A percentile compares a stretch with the other conserved stretches of the same genome.
Evolutionary conservation across 2,329 filamentous ascomycete species (phyloP).

Genomic region (Cercospora sp.): DNA sequence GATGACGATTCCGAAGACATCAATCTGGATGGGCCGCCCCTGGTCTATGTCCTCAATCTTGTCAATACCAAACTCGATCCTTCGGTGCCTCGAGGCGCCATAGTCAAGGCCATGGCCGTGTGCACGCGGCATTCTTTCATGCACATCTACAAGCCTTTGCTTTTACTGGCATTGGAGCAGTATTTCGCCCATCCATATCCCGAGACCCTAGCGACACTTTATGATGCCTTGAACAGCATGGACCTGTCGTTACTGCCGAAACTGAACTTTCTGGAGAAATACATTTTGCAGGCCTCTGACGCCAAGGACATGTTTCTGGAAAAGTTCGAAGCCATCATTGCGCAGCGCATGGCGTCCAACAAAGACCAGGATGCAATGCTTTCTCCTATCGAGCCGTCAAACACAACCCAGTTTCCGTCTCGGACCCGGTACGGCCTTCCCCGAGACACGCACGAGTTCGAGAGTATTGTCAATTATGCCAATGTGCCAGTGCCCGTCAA

Average conservation of each 20-base stretch:
- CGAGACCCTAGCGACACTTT: slow-evolving; percentile 84
- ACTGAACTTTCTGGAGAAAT: slow-evolving; percentile 77
- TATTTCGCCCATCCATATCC: slow-evolving; percentile 91
- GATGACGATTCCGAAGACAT: slow-evolving; percentile 52
- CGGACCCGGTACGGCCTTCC: slow-evolving; percentile 68
- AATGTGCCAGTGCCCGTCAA: slow-evolving; percentile 96
- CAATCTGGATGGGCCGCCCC: slow-evolving; percentile 75
- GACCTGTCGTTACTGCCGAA: slow-evolving; percentile 90
- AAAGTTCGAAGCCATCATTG: slow-evolving; percentile 94
- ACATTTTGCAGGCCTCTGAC: slow-evolving; percentile 84
- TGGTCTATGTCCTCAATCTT: slow-evolving; percentile 95
- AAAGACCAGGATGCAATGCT: slow-evolving; percentile 32
- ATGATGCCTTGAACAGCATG: slow-evolving; percentile 93
- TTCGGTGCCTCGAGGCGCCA: slow-evolving; percentile 83
- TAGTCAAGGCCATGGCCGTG: slow-evolving; percentile 98
- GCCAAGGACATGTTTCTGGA: slow-evolving; percentile 96
- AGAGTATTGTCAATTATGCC: slow-evolving; percentile 93
- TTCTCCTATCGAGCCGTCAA: slow-evolving; percentile 24
- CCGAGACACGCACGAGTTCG: slow-evolving; percentile 95
- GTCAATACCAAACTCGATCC: slow-evolving; percentile 98
- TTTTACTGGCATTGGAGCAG: slow-evolving; percentile 88
- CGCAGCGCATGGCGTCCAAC: slow-evolving; percentile 73
- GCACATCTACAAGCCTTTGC: slow-evolving; percentile 96
- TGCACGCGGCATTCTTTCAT: slow-evolving; percentile 96
- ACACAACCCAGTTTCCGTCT: slow-evolving; percentile 51